These are phyloP conservation scores for Microsporum canis DNA, from an alignment of 2,329 filamentous ascomycete species.

Conservation along the genomic window DNA sequence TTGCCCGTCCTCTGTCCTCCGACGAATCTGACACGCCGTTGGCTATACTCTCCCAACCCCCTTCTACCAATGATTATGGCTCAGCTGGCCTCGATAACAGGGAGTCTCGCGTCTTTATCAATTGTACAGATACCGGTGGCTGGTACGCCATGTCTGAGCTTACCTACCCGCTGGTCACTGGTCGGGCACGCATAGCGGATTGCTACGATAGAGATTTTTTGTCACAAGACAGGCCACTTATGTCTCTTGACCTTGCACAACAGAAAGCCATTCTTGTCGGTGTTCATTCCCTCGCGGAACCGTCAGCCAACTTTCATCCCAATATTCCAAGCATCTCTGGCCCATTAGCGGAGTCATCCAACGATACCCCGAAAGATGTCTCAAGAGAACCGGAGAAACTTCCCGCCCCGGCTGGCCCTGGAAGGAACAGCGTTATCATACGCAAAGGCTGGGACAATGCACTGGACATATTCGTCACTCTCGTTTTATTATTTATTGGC, in stretches of 20 bases:
- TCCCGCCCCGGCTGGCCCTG: conserved; percentile 27
- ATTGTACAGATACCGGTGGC: conserved; percentile 71
- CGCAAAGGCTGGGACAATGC: conserved; percentile 37
- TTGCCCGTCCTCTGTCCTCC: conserved; percentile 61
- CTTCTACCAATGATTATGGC: conserved; percentile 29
- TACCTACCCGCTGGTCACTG: conserved; percentile 73
- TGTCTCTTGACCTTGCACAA: conserved; percentile 33
- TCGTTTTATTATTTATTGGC: conserved; percentile 31
- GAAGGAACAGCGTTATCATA: conserved; percentile 35
- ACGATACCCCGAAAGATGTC: conserved; percentile 31
- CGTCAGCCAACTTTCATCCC: conserved; percentile 24
- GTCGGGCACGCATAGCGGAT: conserved; percentile 49
- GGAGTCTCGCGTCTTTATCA: conserved; percentile 64
- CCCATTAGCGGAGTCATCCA: conserved; percentile 26
- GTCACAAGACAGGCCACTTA: conserved; percentile 27
- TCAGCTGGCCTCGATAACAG: conserved; percentile 37
- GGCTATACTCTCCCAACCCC: conserved; percentile 77
- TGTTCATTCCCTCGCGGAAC: conserved; percentile 53
- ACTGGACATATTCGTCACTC: conserved; percentile 33
- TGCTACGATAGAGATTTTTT: conserved; percentile 46
- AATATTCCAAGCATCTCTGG: conserved; percentile 38
- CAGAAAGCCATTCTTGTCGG: conserved; percentile 55
- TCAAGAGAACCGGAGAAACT: conserved; percentile 27
- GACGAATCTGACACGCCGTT: conserved; percentile 63
- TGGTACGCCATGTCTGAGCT: conserved; percentile 91